These are phyloP conservation scores for Salix exigua DNA, from an alignment of 345 rosid genomes.

Conservation along the genomic window DNA sequence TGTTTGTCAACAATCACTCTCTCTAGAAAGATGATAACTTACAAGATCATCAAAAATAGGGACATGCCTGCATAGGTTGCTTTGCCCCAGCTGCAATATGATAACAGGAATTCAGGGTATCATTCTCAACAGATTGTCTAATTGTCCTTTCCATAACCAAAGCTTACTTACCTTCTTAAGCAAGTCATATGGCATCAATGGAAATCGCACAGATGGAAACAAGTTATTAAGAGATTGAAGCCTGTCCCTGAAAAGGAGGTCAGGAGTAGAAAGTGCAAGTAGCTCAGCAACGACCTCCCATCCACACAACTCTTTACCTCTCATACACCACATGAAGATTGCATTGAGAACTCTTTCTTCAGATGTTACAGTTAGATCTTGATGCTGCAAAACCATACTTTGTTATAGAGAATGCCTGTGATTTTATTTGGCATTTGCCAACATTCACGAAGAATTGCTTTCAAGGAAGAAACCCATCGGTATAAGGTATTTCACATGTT, in stretches of 20 bases:
- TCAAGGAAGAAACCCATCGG: not conserved
- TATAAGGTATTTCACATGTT: not conserved
- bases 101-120: conserved; percentile 9
- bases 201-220: conserved; percentile 72
- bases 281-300: conserved; percentile 74
- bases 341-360: conserved; percentile 89
- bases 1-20: not conserved
- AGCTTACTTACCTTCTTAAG: conserved; percentile 58
- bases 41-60: conserved; percentile 50
- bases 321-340: conserved; percentile 84
- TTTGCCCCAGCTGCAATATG: conserved; percentile 62
- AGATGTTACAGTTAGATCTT: conserved; percentile 85
- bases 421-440: not conserved
- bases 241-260: conserved; percentile 57
- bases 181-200: conserved; percentile 56
- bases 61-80: conserved; percentile 51
- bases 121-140: not conserved
- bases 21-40: conserved; percentile 28
- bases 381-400: conserved; percentile 61
- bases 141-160: conserved; percentile 13
- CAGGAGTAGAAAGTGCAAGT: conserved; percentile 35
- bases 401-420: conserved; percentile 14
- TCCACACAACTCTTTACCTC: conserved; percentile 53
- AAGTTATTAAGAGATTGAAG: conserved; percentile 50
- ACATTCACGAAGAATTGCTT: conserved; percentile 10